Evolutionary conservation across 2,329 filamentous ascomycete genomes (phyloP).

Genomic region (Graphium sp.): DNA sequence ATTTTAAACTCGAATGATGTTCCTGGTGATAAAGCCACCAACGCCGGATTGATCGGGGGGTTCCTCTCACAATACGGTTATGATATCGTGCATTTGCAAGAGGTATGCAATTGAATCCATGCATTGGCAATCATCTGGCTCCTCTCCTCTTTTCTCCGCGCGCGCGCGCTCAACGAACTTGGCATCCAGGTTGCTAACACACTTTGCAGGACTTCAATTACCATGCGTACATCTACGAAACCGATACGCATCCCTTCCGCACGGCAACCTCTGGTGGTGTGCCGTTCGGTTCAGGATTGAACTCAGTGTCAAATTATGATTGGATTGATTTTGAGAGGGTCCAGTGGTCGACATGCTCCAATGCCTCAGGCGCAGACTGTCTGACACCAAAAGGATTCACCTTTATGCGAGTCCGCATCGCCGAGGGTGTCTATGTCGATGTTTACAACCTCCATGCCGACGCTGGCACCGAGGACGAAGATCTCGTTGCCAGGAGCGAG

Average conservation of each 20-base stretch:
- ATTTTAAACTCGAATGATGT: constrained; percentile 42
- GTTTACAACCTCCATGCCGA: constrained; percentile 52
- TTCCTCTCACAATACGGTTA: constrained; percentile 38
- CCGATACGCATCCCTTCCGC: constrained; percentile 40
- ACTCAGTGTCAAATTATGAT: constrained; percentile 41
- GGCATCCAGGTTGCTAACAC: constrained; percentile 1
- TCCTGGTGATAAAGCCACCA: constrained; percentile 42
- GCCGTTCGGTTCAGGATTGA: constrained; percentile 45
- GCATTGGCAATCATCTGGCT: neutral
- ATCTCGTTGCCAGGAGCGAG: constrained; percentile 35
- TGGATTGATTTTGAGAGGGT: constrained; percentile 38
- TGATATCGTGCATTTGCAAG: constrained; percentile 49
- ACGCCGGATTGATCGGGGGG: constrained; percentile 36
- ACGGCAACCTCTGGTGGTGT: constrained; percentile 50
- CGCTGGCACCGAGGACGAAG: constrained; percentile 36
- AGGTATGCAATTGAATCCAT: constrained; percentile 18
- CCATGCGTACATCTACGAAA: constrained; percentile 44
- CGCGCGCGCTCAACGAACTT: neutral
- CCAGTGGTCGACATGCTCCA: constrained; percentile 42
- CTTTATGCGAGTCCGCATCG: constrained; percentile 40
- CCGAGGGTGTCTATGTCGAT: constrained; percentile 38
- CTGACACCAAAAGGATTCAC: constrained; percentile 56
- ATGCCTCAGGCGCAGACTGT: constrained; percentile 39
- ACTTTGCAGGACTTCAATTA: constrained; percentile 42
- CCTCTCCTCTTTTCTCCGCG: neutral